phyloP scores from a whole-genome alignment of 352 stramenopile species.

The Phytophthora kernoviae region DNA sequence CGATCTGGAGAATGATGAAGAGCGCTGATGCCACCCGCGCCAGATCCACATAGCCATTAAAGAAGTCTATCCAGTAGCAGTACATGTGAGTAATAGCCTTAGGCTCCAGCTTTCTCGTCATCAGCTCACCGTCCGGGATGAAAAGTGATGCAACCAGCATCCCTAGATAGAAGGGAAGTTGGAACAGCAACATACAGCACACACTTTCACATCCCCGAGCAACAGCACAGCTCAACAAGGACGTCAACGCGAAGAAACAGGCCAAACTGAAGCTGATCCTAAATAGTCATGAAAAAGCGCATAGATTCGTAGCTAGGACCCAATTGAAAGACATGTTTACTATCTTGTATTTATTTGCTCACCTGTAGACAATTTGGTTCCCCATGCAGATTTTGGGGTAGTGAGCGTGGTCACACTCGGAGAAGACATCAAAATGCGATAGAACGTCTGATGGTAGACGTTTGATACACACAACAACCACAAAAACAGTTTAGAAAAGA shows the following conservation, averaged over 20 bases:
- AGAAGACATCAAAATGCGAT: conserved; percentile 46
- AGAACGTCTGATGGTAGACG: conserved; percentile 32
- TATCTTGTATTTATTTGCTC: not conserved
- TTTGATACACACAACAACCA: not conserved
- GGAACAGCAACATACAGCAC: conserved; percentile 71
- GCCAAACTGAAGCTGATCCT: conserved; percentile 76
- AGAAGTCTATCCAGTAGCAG: conserved; percentile 55
- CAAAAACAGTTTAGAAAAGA: too few species aligned
- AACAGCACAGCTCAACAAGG: conserved; percentile 52
- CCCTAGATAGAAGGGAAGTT: conserved; percentile 61
- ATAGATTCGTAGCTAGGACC: too few species aligned
- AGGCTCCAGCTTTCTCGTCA: not conserved
- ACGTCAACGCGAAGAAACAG: conserved; percentile 68
- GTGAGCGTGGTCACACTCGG: conserved; percentile 43
- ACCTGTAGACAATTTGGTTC: conserved; percentile 80
- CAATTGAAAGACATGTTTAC: not conserved
- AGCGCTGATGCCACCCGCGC: conserved; percentile 59
- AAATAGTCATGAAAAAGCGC: too few species aligned
- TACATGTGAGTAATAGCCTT: not conserved
- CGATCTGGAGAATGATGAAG: conserved; percentile 80
- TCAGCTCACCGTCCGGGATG: conserved; percentile 56
- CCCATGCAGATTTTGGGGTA: conserved; percentile 57
- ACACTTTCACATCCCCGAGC: conserved; percentile 57
- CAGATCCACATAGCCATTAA: conserved; percentile 65
- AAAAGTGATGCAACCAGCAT: conserved; percentile 66